These are phyloP conservation scores for Volutella citrinella DNA, from an alignment of 2,329 filamentous ascomycete genomes.

Conservation along the genomic window DNA sequence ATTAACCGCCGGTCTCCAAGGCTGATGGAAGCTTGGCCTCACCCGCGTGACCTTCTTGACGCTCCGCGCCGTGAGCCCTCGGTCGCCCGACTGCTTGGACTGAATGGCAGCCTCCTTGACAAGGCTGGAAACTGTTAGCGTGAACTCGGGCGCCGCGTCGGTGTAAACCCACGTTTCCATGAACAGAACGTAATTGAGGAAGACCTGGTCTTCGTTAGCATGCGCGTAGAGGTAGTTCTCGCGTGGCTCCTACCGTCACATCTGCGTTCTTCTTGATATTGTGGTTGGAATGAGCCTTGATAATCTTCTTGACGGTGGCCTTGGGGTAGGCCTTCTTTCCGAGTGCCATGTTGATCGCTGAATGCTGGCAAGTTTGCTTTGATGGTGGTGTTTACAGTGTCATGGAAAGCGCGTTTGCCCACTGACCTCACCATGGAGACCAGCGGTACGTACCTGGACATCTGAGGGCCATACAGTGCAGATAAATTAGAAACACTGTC, in stretches of 20 bases:
- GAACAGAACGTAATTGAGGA: constrained; percentile 80
- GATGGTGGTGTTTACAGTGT: constrained; percentile 18
- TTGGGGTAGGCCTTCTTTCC: constrained; percentile 79
- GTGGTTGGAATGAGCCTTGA: constrained; percentile 83
- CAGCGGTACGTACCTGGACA: constrained; percentile 17
- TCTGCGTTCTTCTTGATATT: constrained; percentile 83
- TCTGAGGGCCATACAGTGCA: constrained; percentile 22
- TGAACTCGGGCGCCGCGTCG: too few species aligned
- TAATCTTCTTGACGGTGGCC: constrained; percentile 80
- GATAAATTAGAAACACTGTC: background rate
- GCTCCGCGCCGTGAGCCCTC: constrained; percentile 69
- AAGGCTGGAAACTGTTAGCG: constrained; percentile 47
- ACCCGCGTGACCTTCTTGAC: constrained; percentile 77
- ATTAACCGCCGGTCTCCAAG: too few species aligned
- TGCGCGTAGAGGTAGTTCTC: too few species aligned
- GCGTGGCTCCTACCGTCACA: constrained; percentile 65
- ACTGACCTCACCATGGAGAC: constrained; percentile 20
- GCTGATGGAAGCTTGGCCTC: too few species aligned
- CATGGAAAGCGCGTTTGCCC: constrained; percentile 21
- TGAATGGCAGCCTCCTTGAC: constrained; percentile 78
- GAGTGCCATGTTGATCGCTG: constrained; percentile 28
- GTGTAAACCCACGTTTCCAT: constrained; percentile 57
- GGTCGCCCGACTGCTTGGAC: constrained; percentile 71
- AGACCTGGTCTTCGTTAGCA: too few species aligned
- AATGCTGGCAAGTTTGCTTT: constrained; percentile 12